phyloP scores from a whole-genome alignment of 257 asterid species.

The Solanum chmielewskii region DNA sequence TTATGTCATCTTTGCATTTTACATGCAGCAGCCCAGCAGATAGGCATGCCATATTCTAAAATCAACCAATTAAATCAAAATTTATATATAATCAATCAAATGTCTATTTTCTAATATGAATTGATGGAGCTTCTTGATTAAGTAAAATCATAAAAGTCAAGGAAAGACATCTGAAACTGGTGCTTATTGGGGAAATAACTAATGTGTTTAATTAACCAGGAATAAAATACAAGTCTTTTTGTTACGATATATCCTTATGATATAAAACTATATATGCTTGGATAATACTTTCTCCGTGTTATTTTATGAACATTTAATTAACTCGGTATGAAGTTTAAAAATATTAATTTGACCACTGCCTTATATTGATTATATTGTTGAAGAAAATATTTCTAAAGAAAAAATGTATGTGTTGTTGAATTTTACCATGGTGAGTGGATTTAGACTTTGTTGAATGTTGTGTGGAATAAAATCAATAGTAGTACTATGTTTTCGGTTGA shows the following conservation, averaged over 20 bases:
- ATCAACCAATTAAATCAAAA: neutral
- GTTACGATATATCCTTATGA: neutral
- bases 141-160: neutral
- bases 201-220: neutral
- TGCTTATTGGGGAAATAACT: neutral
- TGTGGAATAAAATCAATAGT: neutral
- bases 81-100: neutral
- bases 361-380: neutral
- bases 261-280: neutral
- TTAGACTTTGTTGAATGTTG: neutral
- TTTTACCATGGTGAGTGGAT: neutral
- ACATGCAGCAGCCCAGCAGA: slow-evolving; percentile 1
- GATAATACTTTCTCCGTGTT: neutral
- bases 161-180: neutral
- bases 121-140: neutral
- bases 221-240: neutral
- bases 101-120: neutral
- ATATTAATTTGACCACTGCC: neutral
- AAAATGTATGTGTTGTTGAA: neutral
- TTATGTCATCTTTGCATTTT: neutral
- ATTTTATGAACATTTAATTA: neutral
- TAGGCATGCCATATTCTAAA: neutral
- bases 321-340: neutral
- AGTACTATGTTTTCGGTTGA: neutral
- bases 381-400: neutral